phyloP scores from a whole-genome alignment of 2,329 filamentous ascomycete genomes.

The Dendrostoma leiphaemia region DNA sequence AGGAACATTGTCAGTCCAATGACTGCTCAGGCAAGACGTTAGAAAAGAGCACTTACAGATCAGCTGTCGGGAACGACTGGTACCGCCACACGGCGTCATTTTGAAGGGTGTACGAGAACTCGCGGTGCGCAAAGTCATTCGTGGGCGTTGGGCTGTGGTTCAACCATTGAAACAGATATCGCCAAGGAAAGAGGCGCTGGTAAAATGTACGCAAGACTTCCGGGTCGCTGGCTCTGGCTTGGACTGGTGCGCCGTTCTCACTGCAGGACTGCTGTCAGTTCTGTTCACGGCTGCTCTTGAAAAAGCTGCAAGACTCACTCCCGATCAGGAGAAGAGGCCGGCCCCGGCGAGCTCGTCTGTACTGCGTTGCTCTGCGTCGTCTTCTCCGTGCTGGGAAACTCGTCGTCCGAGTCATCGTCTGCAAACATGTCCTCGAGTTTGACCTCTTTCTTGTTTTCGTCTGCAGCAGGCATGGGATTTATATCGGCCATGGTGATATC shows the following conservation, averaged over 20 bases:
- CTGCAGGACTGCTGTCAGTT: conserved; percentile 27
- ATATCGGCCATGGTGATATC: conserved; percentile 42
- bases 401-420: conserved; percentile 59
- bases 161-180: conserved; percentile 94
- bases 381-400: conserved; percentile 52
- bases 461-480: conserved; percentile 23
- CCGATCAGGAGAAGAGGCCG: conserved; percentile 36
- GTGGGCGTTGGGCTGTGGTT: conserved; percentile 87
- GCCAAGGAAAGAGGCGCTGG: conserved; percentile 91
- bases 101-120: conserved; percentile 93
- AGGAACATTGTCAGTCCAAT: conserved; percentile 12
- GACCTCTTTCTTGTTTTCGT: conserved; percentile 39
- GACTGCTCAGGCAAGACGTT: neutral
- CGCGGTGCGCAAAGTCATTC: conserved; percentile 86
- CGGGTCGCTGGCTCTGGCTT: conserved; percentile 61
- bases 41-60: conserved; percentile 39
- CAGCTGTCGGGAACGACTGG: conserved; percentile 62
- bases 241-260: conserved; percentile 33
- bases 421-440: conserved; percentile 60
- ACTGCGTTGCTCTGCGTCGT: conserved; percentile 27
- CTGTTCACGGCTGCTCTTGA: no score
- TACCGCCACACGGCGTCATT: conserved; percentile 93
- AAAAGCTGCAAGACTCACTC: neutral
- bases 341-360: conserved; percentile 41
- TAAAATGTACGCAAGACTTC: conserved; percentile 93